These are phyloP conservation scores for Epichloe hybrida DNA, from an alignment of 2,329 filamentous ascomycete genomes.

Conservation along the genomic window DNA sequence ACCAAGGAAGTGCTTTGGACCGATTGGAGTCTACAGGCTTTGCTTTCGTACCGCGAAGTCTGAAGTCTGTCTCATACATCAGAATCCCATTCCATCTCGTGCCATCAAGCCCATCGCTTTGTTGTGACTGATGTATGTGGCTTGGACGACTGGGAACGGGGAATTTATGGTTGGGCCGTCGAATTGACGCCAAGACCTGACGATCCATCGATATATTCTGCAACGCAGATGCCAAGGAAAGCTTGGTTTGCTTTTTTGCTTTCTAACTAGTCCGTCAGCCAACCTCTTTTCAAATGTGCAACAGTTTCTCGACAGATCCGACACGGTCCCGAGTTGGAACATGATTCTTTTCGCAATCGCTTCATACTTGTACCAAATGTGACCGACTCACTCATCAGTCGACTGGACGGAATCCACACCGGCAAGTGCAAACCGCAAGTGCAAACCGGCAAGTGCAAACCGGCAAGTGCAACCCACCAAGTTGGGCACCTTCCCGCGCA, in stretches of 20 bases:
- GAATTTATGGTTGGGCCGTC: background rate
- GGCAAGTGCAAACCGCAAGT: background rate
- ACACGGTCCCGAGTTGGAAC: no score
- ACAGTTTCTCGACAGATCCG: no score
- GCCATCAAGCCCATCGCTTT: background rate
- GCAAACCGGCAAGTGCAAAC: background rate
- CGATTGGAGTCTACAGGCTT: no score
- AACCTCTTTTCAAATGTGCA: no score
- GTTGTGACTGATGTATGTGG: background rate
- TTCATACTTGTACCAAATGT: no score
- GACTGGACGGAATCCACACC: background rate
- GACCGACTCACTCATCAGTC: background rate
- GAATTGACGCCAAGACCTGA: background rate
- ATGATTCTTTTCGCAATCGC: no score
- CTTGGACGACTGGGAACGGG: background rate
- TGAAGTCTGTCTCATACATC: no score
- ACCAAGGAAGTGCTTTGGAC: no score
- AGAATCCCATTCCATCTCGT: no score
- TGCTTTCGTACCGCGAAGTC: no score
- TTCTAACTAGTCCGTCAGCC: background rate
- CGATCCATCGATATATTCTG: background rate
- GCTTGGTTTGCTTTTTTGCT: conserved; percentile 11
- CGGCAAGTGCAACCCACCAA: conserved; percentile 1
- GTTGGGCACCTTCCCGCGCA: background rate
- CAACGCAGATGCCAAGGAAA: conserved; percentile 16